Evolutionary conservation across 179 eudicot genomes (phyloP).

Genomic region (Beta macrorhiza): DNA sequence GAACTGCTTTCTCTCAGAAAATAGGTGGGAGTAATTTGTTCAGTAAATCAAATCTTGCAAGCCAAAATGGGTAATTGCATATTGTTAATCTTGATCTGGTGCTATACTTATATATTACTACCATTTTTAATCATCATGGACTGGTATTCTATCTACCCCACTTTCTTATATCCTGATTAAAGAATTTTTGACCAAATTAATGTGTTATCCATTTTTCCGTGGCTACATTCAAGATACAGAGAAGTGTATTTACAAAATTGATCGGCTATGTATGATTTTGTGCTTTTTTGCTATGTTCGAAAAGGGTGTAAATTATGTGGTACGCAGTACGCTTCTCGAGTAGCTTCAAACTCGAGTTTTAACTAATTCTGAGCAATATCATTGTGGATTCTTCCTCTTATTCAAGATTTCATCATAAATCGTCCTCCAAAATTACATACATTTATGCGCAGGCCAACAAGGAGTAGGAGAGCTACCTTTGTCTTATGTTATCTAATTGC

Average conservation of each 20-base stretch:
- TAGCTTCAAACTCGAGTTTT: no score
- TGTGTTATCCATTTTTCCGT: conserved; percentile 13
- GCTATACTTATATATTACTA: conserved; percentile 20
- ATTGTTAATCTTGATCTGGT: conserved; percentile 16
- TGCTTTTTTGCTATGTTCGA: background rate
- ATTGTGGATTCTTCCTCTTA: no score
- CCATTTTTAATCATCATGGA: conserved; percentile 11
- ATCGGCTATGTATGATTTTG: conserved; percentile 5
- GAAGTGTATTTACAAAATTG: conserved; percentile 7
- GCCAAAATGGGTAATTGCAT: conserved; percentile 15
- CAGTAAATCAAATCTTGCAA: conserved; percentile 24
- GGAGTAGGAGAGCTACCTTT: no score
- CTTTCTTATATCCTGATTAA: conserved; percentile 11
- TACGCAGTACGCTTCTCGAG: no score
- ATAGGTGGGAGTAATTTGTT: conserved; percentile 24
- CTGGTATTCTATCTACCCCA: background rate
- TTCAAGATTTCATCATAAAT: no score
- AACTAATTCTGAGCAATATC: no score
- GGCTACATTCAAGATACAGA: conserved; percentile 6
- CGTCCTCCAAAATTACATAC: no score
- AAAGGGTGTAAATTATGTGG: no score
- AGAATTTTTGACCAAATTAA: conserved; percentile 27
- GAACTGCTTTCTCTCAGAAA: conserved; percentile 75
- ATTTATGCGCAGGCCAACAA: no score
- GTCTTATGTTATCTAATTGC: no score